Evolutionary conservation across 2,329 filamentous ascomycete genomes (phyloP), one percentile per base, ranked within the genome.

Genomic region (Hypoxylon sp.): DNA sequence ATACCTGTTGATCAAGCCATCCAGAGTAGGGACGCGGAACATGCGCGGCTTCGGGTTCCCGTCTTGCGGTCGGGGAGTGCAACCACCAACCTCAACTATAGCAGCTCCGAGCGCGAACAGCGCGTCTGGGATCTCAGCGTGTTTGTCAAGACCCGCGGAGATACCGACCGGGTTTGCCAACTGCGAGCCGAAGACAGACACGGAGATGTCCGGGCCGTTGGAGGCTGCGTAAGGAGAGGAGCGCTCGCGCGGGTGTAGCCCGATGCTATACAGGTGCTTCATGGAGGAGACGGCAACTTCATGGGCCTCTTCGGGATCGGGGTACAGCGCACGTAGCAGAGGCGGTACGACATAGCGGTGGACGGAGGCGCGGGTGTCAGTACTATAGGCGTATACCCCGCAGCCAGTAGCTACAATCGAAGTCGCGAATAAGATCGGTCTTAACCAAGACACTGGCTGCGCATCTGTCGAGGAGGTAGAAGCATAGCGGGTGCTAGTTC

Each of bases 71-170:
- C 88, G 80, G 0, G 96, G 92, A 3, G 94, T 98, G 71, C 91
- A 91, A 48, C 95, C 96, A 66, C 96, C 96, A 1, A 99, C 91
- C 77, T 99, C 96, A 28, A 99, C 93, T 36, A 98, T 85, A 2
- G 89, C 90, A 22, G 95, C 90, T 30, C 96, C 96, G 2, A 97
- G 82, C 6, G 89, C 93, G 75, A 98, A 92, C 33, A 99, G 84
- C 12, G 90, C 86, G 73, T 95, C 91, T 1, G 94, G 92, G 56
- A 98, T 90, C 67, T 97, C 93, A 56, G 90, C 96, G 75, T 97
- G 87, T 83, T 99, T 98, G 82, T 98, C 96, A 44, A 99, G 88
- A 8, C 96, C 96, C 4, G 93, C 96, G n/a, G 93, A 96, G 68
- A 96, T 97, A 60, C 91, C 96, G 73, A 99, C 89, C 1, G 96